phyloP scores from a whole-genome alignment of 2,329 filamentous ascomycete species.

The Arachnopeziza araneosa region DNA sequence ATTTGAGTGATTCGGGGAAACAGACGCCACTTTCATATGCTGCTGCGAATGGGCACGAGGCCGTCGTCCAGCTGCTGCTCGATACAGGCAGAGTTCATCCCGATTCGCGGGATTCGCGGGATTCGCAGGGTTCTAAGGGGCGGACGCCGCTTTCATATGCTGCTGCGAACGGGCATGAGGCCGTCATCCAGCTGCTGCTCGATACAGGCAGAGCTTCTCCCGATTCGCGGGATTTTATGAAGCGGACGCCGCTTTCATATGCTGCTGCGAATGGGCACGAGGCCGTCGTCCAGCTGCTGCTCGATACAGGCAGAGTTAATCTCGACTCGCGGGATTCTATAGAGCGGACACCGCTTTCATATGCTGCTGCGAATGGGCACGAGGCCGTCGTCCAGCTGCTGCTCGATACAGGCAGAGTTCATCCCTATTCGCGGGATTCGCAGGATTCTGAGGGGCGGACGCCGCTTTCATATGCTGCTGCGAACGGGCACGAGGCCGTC shows the following conservation, averaged over 20 bases:
- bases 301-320: too few relatives aligned
- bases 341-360: too few relatives aligned
- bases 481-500: background rate
- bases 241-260: background rate
- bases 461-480: background rate
- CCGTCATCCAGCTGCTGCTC: background rate
- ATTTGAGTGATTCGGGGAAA: background rate
- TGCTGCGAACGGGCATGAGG: background rate
- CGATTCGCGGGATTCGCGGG: background rate
- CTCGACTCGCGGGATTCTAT: too few relatives aligned
- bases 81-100: background rate
- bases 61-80: background rate
- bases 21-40: background rate
- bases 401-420: too few relatives aligned
- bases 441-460: background rate
- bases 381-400: too few relatives aligned
- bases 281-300: background rate
- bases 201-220: background rate
- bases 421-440: background rate
- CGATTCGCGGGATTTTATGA: constrained; percentile 25
- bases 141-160: background rate
- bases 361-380: too few relatives aligned
- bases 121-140: background rate
- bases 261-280: background rate
- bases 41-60: background rate